Percentiles rank a stretch among this genome's conserved stretches.
phyloP scores from a whole-genome alignment of 2,329 filamentous ascomycete genomes.

The Fusarium sp. region DNA sequence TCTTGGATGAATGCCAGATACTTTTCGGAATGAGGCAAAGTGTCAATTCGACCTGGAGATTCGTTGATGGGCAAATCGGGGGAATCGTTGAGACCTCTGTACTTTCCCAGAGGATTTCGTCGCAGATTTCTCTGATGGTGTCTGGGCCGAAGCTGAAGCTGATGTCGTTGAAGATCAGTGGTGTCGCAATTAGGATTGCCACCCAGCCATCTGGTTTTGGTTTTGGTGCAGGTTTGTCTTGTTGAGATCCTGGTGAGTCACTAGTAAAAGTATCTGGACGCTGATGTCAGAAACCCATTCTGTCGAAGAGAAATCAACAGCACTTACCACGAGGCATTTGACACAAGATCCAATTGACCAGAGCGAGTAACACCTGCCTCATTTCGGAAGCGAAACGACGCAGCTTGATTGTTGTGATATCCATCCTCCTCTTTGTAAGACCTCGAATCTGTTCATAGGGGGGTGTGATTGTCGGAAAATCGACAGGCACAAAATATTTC shows the following conservation, averaged over 20 bases:
- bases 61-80: background rate
- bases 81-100: background rate
- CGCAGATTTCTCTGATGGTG: background rate
- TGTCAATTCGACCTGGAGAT: constrained; percentile 10
- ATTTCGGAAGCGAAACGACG: background rate
- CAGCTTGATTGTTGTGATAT: background rate
- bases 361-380: background rate
- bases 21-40: constrained; percentile 22
- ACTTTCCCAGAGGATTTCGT: constrained; percentile 8
- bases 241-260: background rate
- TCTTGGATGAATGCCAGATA: constrained; percentile 18
- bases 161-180: background rate
- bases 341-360: constrained; percentile 7
- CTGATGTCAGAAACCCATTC: background rate
- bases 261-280: background rate
- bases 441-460: constrained; percentile 20
- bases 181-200: constrained; percentile 14
- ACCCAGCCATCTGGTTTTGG: constrained; percentile 14
- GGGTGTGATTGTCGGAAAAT: constrained; percentile 7
- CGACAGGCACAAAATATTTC: constrained; percentile 30
- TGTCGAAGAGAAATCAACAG: rapidly evolving
- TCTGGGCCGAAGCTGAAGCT: background rate
- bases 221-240: background rate
- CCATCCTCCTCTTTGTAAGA: background rate
- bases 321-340: constrained; percentile 7